A percentile compares a stretch with the other conserved stretches of the same genome.
Evolutionary conservation across 1,284 basidiomycete genomes (phyloP).

Genomic region (Cryptococcus depauperatus): DNA sequence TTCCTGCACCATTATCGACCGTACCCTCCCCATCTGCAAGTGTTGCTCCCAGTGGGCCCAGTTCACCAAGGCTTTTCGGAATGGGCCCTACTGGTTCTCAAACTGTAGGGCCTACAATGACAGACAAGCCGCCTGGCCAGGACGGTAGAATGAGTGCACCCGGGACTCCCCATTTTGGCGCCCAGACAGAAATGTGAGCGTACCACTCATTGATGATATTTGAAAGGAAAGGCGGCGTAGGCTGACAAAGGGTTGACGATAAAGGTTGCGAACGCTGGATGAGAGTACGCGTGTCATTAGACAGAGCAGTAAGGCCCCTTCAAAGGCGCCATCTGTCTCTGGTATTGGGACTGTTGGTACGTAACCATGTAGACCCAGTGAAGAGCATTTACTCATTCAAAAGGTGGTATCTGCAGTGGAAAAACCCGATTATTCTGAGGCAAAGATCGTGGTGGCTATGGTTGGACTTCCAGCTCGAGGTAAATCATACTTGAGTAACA

Average conservation of each 20-base stretch:
- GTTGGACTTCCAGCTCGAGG: conserved; percentile 76
- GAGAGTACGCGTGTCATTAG: conserved; percentile 42
- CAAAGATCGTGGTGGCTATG: conserved; percentile 98
- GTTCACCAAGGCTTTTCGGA: conserved; percentile 7
- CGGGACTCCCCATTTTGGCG: conserved; percentile 45
- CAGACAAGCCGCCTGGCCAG: conserved; percentile 3
- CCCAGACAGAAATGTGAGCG: conserved; percentile 39
- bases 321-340: conserved; percentile 42
- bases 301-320: conserved; percentile 35
- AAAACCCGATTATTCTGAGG: conserved; percentile 95
- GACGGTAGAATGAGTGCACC: conserved; percentile 24
- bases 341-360: conserved; percentile 45
- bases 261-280: conserved; percentile 39
- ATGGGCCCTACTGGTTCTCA: not conserved
- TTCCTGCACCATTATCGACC: conserved; percentile 20
- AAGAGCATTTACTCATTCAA: not conserved
- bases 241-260: not conserved
- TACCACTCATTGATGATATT: not conserved
- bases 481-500: conserved; percentile 77
- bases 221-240: not conserved
- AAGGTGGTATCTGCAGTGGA: conserved; percentile 59
- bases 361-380: conserved; percentile 3
- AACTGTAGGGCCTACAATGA: not conserved
- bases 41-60: conserved; percentile 18
- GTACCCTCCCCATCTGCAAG: conserved; percentile 29